A percentile compares a stretch with the other conserved stretches of the same genome.
These are phyloP conservation scores for Raffaelea deltoideospora DNA, from an alignment of 2,329 filamentous ascomycete genomes.

Conservation along the genomic window DNA sequence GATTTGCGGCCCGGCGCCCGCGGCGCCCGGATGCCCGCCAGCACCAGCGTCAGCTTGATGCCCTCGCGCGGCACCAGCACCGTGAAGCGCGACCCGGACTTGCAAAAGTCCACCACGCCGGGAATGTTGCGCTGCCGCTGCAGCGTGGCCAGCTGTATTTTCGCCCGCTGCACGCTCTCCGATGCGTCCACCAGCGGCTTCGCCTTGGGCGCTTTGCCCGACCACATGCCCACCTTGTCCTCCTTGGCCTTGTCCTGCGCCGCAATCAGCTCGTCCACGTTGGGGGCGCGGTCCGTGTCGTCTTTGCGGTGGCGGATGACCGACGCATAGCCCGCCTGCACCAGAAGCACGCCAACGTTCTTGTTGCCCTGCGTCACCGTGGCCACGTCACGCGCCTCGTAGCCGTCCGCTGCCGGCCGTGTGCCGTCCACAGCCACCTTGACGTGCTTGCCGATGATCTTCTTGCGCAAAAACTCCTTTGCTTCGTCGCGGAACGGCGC, in stretches of 20 bases:
- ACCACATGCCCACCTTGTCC: constrained; percentile 90
- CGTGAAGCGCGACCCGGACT: constrained; percentile 89
- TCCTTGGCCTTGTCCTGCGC: constrained; percentile 74
- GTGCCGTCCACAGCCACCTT: constrained; percentile 79
- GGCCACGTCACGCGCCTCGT: constrained; percentile 87
- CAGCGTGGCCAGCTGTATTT: constrained; percentile 76
- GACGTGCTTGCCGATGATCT: constrained; percentile 89
- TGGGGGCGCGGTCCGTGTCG: constrained; percentile 81
- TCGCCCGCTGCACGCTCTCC: constrained; percentile 85
- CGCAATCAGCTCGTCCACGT: constrained; percentile 78
- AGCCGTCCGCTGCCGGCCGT: constrained; percentile 77
- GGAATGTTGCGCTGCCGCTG: constrained; percentile 87
- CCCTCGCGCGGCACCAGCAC: constrained; percentile 83
- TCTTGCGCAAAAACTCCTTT: constrained; percentile 91
- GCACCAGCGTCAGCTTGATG: constrained; percentile 85
- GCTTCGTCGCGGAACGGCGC: constrained; percentile 81
- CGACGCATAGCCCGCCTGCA: constrained; percentile 86
- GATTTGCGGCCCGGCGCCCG: constrained; percentile 64
- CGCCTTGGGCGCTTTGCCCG: constrained; percentile 63
- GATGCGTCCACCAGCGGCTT: constrained; percentile 82
- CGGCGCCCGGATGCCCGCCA: constrained; percentile 83
- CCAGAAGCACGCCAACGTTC: constrained; percentile 69
- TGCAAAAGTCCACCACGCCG: constrained; percentile 91
- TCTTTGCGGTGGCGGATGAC: constrained; percentile 93
- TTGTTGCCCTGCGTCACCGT: constrained; percentile 73